Base-by-base conservation (phyloP, 805 yeast species). In the Grigorovia humatica region DNA sequence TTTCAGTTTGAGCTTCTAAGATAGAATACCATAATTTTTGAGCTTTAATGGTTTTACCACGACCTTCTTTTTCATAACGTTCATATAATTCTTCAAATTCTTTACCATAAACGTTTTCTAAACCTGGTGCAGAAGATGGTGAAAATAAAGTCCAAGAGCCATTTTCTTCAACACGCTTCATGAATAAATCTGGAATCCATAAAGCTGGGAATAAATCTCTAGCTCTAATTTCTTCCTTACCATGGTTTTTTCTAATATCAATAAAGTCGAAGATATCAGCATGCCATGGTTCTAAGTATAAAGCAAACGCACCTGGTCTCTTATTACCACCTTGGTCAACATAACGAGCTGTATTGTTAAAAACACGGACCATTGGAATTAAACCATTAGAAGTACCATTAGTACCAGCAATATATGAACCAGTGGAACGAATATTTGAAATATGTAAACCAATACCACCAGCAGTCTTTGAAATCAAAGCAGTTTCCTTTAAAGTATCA, bases 251-350 rank as follows among this genome's bases (percentile, higher is more conserved):
- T 63, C 93, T 80, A 58, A 91, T 74, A 53, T 90, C 91, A 50
- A 91, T 69, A 62, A 91, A 84, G 54, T 86, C 96, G 67, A 88
- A 85, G 40, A 91, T 76, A 62, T 91, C 99, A 11, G 85, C 79
- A 66, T 91, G 99, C 99, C 99, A 91, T 51, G 99, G 97, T 71
- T 91, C 99, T 41, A 91, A 68, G 70, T 90, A 91, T 41, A 89
- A 71, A 40, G 96, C 96, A 69, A 91, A 86, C 2, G 99, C 99
- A 55, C 98, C 98, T 0, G 99, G 99, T 63, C 99, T 77, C 70
- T 90, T 90, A 72, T 91, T 91, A 51, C 98, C 98, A 56, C 99
- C 99, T 75, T 91, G 99, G 63, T 91, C 98, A 44, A 91, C 98
- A 64, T 90, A 91, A 60, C 96, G 80, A 18, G 99, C 98, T 27